Evolutionary conservation across 352 stramenopile species (phyloP), one percentile per base, ranked within the genome.

Genomic region (Peronospora belbahrii): DNA sequence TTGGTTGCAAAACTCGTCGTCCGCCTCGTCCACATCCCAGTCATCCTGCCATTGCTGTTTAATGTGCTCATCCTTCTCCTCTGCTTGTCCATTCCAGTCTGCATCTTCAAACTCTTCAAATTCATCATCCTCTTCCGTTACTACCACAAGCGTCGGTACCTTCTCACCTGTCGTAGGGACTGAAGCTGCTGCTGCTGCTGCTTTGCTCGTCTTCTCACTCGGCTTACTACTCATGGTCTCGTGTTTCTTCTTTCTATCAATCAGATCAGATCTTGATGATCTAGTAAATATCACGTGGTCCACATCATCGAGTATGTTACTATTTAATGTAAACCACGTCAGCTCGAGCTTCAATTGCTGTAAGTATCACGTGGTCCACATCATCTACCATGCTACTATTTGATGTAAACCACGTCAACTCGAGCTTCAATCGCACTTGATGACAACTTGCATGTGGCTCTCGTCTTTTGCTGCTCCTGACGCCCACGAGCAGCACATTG

Each of bases 41-140:
- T 96, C 85, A 62, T 96, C 85, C 69, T 96, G 85, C 85, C 85
- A 96, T 57, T 95, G 83, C 70, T 94, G 80, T 58, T 93, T 93
- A 35, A 93, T 72, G 45, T 87, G 71, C 38, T 63, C 69, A 33
- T 89, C 79, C 52, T 85, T 81, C 64, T 94, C 82, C 59, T 94
- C 79, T 30, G 60, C 62, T 47, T 77, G 65, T 22, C 65, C 77
- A 51, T 62, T 72, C 82, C 82, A 94, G 49, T 87, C 67, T 14
- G 70, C 72, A 38, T 91, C 77, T 38, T 90, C 82, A 45, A 94
- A 94, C 63, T 94, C 82, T 65, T 94, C 82, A 40, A 94, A 94
- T 67, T 91, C 82, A 52, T 94, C 82, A 53, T 94, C 82, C 56
- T 94, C 82, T 51, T 94, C 82, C 15, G 81, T 87, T 47, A 93